Conservation (phyloP, 2,329 filamentous ascomycete species). For the Calycina herbarum region DNA sequence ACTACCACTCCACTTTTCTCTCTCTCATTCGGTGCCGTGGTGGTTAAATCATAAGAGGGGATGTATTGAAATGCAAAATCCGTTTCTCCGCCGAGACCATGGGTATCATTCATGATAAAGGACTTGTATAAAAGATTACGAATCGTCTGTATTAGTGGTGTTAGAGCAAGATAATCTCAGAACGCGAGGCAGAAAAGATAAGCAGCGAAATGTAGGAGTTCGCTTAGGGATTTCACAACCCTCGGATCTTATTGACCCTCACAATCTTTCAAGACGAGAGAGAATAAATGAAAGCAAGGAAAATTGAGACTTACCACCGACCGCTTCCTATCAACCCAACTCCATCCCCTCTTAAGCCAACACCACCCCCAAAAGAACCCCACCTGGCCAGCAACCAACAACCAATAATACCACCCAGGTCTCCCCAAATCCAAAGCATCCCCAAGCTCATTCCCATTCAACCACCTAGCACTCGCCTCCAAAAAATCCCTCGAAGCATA, state of each 20-base stretch:
- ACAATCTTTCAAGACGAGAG: background rate
- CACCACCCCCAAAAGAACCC: constrained; percentile 36
- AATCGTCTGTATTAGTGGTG: constrained; percentile 12
- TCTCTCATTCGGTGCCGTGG: constrained; percentile 10
- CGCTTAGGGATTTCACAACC: background rate
- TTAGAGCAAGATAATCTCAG: background rate
- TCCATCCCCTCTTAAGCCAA: constrained; percentile 50
- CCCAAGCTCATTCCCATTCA: constrained; percentile 66
- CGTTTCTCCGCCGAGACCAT: constrained; percentile 61
- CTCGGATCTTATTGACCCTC: background rate
- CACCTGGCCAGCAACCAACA: constrained; percentile 33
- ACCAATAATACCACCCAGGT: constrained; percentile 30
- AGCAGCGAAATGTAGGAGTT: background rate
- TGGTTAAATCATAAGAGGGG: constrained; percentile 50
- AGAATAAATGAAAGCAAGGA: background rate
- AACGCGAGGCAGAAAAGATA: background rate
- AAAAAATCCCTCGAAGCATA: constrained; percentile 67
- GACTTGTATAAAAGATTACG: constrained; percentile 53
- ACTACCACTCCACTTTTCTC: constrained; percentile 16
- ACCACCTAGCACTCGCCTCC: constrained; percentile 65
- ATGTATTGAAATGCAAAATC: constrained; percentile 72
- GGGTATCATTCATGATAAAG: constrained; percentile 60
- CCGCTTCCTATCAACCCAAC: constrained; percentile 46
- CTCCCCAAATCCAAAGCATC: constrained; percentile 49
- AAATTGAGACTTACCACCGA: constrained; percentile 44